Percentiles rank a stretch among this genome's conserved stretches.
phyloP scores from a whole-genome alignment of 2,329 filamentous ascomycete genomes.

The Trichophyton mentagrophytes region DNA sequence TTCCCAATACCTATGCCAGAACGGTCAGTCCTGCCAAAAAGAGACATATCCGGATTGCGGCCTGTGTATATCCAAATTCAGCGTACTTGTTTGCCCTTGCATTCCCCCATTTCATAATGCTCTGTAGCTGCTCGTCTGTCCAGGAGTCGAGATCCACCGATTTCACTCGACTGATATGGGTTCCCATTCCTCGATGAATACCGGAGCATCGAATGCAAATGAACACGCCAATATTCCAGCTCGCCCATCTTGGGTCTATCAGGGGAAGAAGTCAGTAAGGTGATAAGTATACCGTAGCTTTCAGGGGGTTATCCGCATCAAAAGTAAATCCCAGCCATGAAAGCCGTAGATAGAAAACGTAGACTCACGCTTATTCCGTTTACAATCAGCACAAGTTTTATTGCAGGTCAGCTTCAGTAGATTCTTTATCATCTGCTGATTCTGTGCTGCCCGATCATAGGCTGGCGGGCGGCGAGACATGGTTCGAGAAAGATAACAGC shows the following conservation, averaged over 20 bases:
- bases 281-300: not conserved
- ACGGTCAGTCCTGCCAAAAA: not conserved
- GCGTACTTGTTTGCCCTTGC: slow-evolving; percentile 79
- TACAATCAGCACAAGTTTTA: slow-evolving; percentile 97
- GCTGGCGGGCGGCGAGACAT: slow-evolving; percentile 37
- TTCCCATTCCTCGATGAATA: slow-evolving; percentile 97
- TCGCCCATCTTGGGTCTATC: slow-evolving; percentile 91
- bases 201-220: slow-evolving; percentile 97
- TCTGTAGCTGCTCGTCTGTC: slow-evolving; percentile 96
- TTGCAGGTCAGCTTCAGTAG: slow-evolving; percentile 89
- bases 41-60: slow-evolving; percentile 16
- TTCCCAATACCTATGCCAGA: slow-evolving; percentile 62
- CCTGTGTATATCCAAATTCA: slow-evolving; percentile 7
- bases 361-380: slow-evolving; percentile 84
- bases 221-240: slow-evolving; percentile 96
- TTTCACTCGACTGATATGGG: slow-evolving; percentile 95
- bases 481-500: not conserved
- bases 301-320: not conserved
- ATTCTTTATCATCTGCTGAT: slow-evolving; percentile 85
- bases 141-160: slow-evolving; percentile 95
- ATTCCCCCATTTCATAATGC: slow-evolving; percentile 91
- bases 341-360: slow-evolving; percentile 4
- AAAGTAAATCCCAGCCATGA: not conserved
- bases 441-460: slow-evolving; percentile 81
- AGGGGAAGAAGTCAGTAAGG: not conserved